Base-by-base conservation (phyloP, 371 early-diverging fungal genomes). In the Chytridium lagenaria region DNA sequence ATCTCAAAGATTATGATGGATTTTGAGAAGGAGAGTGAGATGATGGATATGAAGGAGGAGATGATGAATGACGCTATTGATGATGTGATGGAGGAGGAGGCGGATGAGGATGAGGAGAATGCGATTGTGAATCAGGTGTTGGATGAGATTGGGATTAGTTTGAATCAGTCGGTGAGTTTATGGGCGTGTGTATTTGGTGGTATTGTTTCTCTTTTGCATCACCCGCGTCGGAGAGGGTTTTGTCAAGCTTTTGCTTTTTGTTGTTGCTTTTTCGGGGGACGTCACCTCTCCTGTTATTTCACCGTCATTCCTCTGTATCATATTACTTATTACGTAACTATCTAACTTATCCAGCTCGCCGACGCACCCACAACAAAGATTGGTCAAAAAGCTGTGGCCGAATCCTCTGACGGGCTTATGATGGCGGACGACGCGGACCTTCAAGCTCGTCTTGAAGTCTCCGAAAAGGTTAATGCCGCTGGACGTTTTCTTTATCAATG, bases 31-130 rank as follows among this genome's bases (percentile, higher is more conserved):
- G 96, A 98, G 84, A 88, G 88, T 39, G 97, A 95, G 77, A 81
- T 94, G 77, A 95, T 98, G 97, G 96, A 98, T 78, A 96, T 98
- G 97, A 97, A 97, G 84, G 95, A 95, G 69, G 97, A 96, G 76
- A 92, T 98, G 94, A 95, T 98, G 95, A 92, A 92, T 55, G 98
- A 98, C 75, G 94, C 94, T 22, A 95, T 98, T 67, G 97, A 98
- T 72, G 97, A 95, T 78, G 93, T 90, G 33, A 91, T 98, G 89
- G 96, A 94, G 39, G 97, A 94, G 69, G 96, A 94, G 36, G 94
- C 93, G 52, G 94, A 93, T 40, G 98, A 96, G 77, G 91, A 91
- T 59, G 97, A 89, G 75, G 74, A 77, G 0, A 88, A 98, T 2
- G 86, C 90, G 63, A 94, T 98, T 74, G 95, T 98, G 1, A 92